A percentile compares a stretch with the other conserved stretches of the same genome.
Evolutionary conservation across 441 rosid species (phyloP).

Genomic region (Mallotus repandus): DNA sequence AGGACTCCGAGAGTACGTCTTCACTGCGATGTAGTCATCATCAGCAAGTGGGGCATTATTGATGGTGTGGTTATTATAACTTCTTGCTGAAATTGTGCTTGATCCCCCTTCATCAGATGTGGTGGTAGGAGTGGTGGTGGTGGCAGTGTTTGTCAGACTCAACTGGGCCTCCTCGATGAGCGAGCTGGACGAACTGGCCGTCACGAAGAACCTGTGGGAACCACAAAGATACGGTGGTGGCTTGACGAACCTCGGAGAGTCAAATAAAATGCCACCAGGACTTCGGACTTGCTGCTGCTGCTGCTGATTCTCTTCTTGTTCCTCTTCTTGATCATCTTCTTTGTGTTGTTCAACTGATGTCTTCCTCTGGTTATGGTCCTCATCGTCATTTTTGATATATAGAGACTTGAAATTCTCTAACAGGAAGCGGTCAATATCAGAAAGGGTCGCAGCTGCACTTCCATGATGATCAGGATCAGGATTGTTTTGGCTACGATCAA

Average conservation of each 20-base stretch:
- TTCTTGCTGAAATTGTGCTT: conserved; percentile 19
- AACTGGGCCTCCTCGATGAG: conserved; percentile 44
- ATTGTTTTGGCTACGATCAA: conserved; percentile 18
- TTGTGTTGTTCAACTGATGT: neutral
- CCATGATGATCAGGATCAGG: conserved; percentile 3
- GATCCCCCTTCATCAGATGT: conserved; percentile 32
- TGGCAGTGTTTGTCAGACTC: conserved; percentile 29
- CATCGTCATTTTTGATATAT: conserved; percentile 43
- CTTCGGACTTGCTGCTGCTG: conserved; percentile 14
- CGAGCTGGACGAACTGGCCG: conserved; percentile 41
- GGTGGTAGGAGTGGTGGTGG: conserved; percentile 4
- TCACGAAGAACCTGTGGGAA: conserved; percentile 43
- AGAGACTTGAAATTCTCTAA: conserved; percentile 80
- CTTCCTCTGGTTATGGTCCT: neutral
- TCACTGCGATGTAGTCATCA: conserved; percentile 57
- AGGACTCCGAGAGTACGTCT: conserved; percentile 48
- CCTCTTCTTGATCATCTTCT: conserved; percentile 12
- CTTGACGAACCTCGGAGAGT: conserved; percentile 44
- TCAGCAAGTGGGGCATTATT: neutral
- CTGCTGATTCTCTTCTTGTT: neutral
- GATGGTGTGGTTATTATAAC: neutral
- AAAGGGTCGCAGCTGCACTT: conserved; percentile 58
- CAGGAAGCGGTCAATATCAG: conserved; percentile 76
- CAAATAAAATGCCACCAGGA: conserved; percentile 32
- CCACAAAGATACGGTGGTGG: conserved; percentile 29